These are phyloP conservation scores for Pichia sp. DNA, from an alignment of 1,139 yeast species.

Conservation along the genomic window DNA sequence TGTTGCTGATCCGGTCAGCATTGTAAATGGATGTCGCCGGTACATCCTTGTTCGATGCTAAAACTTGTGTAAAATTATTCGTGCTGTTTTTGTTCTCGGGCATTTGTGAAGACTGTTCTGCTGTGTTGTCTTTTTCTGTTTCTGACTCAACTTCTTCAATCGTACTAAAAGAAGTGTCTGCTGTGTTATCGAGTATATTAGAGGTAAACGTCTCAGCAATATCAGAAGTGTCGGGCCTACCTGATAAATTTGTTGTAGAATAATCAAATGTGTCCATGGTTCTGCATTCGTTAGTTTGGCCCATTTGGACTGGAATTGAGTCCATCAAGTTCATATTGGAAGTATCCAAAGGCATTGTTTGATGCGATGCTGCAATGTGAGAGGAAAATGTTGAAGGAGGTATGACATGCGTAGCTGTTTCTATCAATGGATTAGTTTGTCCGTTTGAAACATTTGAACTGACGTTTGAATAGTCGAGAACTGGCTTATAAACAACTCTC, in stretches of 20 bases:
- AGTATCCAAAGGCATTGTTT: not conserved
- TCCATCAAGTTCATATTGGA: not conserved
- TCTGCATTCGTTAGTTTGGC: not conserved
- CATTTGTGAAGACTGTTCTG: not conserved
- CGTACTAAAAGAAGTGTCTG: constrained; percentile 4
- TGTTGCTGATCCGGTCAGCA: constrained; percentile 2
- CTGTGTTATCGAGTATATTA: constrained; percentile 3
- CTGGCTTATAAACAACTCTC: not conserved
- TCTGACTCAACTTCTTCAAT: constrained; percentile 5
- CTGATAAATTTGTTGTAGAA: not conserved
- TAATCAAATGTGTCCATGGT: not conserved
- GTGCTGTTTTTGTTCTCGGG: not conserved
- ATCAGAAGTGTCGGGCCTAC: not conserved
- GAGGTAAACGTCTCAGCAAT: constrained; percentile 1
- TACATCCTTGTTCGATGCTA: not conserved
- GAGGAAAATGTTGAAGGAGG: not conserved
- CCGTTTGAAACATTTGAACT: not conserved
- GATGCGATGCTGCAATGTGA: not conserved
- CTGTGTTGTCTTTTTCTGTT: not conserved
- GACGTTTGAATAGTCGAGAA: not conserved
- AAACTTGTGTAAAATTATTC: not conserved
- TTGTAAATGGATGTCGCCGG: not conserved
- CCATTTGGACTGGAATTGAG: not conserved
- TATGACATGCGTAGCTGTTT: not conserved
- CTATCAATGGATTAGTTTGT: not conserved